Base-by-base conservation (phyloP, 2,329 filamentous ascomycete genomes). In the Apiospora arundinis region DNA sequence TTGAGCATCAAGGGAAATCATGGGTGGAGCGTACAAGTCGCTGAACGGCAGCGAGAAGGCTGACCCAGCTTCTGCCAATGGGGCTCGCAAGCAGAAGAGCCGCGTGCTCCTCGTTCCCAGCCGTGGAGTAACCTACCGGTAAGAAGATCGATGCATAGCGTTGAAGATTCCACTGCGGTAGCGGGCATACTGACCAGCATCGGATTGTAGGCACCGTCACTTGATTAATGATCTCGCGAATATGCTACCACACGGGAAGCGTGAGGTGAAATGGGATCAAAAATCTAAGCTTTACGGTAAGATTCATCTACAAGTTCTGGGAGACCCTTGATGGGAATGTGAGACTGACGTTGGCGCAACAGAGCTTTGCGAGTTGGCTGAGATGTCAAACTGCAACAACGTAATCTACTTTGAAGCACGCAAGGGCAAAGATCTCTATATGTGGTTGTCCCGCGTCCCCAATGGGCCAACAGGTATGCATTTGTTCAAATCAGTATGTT, bases 391-490 rank as follows among this genome's bases (percentile, higher is more conserved):
- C 80, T 97, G 94, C 88, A 67, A 67, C 44, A 25, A 67, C 93
- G 89, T 95, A 72, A 88, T 98, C 73, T 99, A 97, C 85, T 97
- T 98, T 80, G 95, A 99, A 85, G 95, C 95, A 65, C 89, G 95
- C 73, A 99, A 98, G 83, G 93, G 92, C 72, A 92, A 97, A 83
- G 96, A 98, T 86, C 86, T 98, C 32, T 99, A 98, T 83, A 86
- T 97, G 74, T 98, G 95, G 95, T 89, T 98, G 79, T 91, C 92
- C 82, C 97, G 97, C 80, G 92, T 95, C 1, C 96, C 95, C 7
- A 97, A 95, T 77, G 93, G 92, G 0, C 92, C 92, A 66, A 89
- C 87, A 2, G 82, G 88, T 68, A 89, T 89, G 78, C 2, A 23
- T 14, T 52, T 9, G 40, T 42, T 11, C 2, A 11, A 42, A 9